A percentile compares a stretch with the other conserved stretches of the same genome.
Evolutionary conservation across 2,329 filamentous ascomycete genomes (phyloP).

Genomic region (Fusarium oxysporum): DNA sequence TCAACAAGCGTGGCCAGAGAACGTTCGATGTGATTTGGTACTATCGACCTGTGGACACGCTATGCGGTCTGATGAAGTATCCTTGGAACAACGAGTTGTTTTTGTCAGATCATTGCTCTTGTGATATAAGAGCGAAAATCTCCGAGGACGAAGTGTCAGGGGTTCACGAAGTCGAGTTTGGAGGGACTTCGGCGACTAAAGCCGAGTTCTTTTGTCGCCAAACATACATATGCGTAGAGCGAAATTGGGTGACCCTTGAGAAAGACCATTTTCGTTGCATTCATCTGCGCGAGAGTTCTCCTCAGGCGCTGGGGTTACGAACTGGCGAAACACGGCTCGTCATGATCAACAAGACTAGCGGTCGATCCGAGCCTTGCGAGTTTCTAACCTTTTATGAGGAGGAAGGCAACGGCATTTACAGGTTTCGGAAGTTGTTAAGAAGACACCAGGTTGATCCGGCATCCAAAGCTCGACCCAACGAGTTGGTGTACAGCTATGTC

Average conservation of each 20-base stretch:
- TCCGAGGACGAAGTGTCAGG: constrained; percentile 66
- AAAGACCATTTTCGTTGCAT: constrained; percentile 66
- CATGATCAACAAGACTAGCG: constrained; percentile 44
- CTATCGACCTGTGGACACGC: constrained; percentile 77
- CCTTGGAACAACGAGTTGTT: constrained; percentile 80
- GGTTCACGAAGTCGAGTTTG: constrained; percentile 69
- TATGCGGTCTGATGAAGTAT: constrained; percentile 75
- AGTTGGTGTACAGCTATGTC: constrained; percentile 66
- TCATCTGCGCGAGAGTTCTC: constrained; percentile 46
- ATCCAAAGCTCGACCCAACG: constrained; percentile 60
- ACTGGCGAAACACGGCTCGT: constrained; percentile 72
- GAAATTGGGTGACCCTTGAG: constrained; percentile 70
- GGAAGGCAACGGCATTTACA: constrained; percentile 37
- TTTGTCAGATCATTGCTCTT: constrained; percentile 81
- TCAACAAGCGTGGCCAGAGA: constrained; percentile 48
- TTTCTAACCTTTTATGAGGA: constrained; percentile 55
- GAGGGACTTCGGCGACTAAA: constrained; percentile 58
- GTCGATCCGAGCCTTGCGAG: constrained; percentile 70
- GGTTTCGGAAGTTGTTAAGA: constrained; percentile 66
- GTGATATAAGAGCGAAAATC: constrained; percentile 62
- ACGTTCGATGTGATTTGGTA: constrained; percentile 78
- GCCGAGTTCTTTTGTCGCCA: constrained; percentile 76
- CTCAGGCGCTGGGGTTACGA: constrained; percentile 49
- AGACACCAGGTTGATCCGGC: constrained; percentile 55
- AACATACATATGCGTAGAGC: constrained; percentile 70